These are phyloP conservation scores for Selenicereus undatus DNA, from an alignment of 148 eudicot genomes.

Conservation along the genomic window DNA sequence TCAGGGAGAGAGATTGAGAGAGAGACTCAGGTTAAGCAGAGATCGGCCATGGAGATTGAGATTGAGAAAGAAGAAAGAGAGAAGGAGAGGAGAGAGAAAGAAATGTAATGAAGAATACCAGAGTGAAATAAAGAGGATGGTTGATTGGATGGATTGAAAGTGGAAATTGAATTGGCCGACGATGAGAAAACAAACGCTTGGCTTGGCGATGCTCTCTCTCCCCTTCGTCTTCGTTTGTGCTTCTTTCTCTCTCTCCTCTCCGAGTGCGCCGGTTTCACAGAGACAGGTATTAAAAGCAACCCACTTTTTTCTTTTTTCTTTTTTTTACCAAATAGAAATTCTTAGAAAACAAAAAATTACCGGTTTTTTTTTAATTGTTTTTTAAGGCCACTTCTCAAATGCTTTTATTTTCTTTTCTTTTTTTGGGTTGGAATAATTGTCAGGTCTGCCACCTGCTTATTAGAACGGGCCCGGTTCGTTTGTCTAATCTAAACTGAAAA, in stretches of 20 bases:
- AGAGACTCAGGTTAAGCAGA: constrained; percentile 9
- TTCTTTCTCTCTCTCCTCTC: neutral
- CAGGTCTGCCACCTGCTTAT: no score
- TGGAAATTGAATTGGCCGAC: neutral
- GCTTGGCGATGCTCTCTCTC: constrained; percentile 1
- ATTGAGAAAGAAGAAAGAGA: neutral
- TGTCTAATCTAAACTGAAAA: no score
- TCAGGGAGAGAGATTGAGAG: constrained; percentile 9
- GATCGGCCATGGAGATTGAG: neutral
- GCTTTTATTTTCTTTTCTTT: no score
- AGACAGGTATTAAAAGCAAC: neutral
- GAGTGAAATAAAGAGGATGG: neutral
- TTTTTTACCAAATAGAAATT: no score
- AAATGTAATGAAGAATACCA: neutral
- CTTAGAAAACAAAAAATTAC: no score
- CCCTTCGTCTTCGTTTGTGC: neutral
- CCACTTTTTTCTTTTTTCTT: no score
- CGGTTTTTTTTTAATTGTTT: no score
- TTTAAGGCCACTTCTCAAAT: no score
- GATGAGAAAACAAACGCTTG: constrained; percentile 6
- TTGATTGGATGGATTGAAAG: neutral
- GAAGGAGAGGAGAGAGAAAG: neutral
- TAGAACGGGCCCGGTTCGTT: no score
- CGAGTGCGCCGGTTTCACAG: constrained; percentile 10
- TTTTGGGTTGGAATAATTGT: no score